Percentiles rank a stretch among this genome's conserved stretches.
Evolutionary conservation across 495 filamentous ascomycete genomes (phyloP).

Genomic region (Aspergillus affinis): DNA sequence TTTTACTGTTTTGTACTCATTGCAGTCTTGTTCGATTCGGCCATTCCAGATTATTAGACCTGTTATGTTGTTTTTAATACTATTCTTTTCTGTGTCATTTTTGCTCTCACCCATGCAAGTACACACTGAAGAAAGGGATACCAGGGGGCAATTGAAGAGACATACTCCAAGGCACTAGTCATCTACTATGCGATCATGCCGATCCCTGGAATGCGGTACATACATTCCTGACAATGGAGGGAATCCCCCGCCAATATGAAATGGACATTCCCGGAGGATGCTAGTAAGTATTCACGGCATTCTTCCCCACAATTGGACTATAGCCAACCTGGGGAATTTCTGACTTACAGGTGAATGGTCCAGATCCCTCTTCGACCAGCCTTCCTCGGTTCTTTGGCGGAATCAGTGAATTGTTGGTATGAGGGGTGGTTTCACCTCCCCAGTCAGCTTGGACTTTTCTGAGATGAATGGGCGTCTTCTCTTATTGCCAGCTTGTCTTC

Average conservation of each 20-base stretch:
- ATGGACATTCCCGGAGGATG: neutral
- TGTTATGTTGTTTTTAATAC: slow-evolving; percentile 6
- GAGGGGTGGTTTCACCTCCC: neutral
- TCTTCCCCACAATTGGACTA: neutral
- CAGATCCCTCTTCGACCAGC: neutral
- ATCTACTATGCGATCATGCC: neutral
- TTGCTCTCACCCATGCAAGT: neutral
- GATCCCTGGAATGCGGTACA: neutral
- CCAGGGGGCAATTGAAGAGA: neutral
- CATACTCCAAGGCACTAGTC: neutral
- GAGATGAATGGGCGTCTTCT: neutral
- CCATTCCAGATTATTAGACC: slow-evolving; percentile 7
- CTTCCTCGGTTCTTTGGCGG: neutral
- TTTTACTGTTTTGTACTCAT: neutral
- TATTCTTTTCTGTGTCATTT: slow-evolving; percentile 4
- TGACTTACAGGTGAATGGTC: neutral
- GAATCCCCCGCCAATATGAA: neutral
- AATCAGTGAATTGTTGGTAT: neutral
- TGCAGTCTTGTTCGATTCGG: slow-evolving; percentile 1
- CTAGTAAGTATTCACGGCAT: neutral
- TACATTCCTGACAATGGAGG: neutral
- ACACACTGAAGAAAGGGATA: neutral
- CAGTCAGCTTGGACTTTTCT: too few species aligned
- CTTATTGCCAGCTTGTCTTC: neutral
- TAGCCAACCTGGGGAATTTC: neutral